phyloP scores from a whole-genome alignment of 257 asterid species.

The Fraxinus americana region DNA sequence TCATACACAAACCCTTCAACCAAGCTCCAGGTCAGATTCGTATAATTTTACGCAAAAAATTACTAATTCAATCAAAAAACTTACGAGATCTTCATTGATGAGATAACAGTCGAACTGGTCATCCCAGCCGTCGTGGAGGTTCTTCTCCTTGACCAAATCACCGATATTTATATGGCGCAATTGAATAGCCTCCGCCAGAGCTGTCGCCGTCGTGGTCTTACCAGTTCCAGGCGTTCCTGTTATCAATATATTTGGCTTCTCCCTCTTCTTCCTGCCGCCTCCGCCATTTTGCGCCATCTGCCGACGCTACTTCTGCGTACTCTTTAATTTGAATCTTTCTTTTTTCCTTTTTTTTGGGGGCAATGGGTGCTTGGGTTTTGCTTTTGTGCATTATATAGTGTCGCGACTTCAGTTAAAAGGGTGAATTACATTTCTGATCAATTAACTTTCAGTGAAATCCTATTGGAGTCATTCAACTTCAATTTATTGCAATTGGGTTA shows the following conservation, averaged over 20 bases:
- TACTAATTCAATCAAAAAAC: not conserved
- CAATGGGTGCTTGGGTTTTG: too few relatives aligned
- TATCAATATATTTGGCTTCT: slow-evolving; percentile 45
- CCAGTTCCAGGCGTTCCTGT: slow-evolving; percentile 63
- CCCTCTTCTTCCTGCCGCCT: slow-evolving; percentile 21
- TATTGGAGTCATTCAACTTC: not conserved
- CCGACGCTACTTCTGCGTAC: not conserved
- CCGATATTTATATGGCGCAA: slow-evolving; percentile 51
- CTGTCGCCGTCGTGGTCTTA: slow-evolving; percentile 48
- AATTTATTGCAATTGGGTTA: not conserved
- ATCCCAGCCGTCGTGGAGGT: slow-evolving; percentile 61
- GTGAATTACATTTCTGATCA: too few relatives aligned
- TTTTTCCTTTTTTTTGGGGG: too few relatives aligned
- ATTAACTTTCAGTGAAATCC: too few relatives aligned
- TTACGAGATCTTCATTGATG: slow-evolving; percentile 61
- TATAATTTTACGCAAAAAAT: not conserved
- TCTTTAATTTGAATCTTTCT: too few relatives aligned
- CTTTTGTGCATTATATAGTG: too few relatives aligned
- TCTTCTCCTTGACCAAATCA: slow-evolving; percentile 49
- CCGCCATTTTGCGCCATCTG: slow-evolving; percentile 27
- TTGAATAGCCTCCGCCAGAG: slow-evolving; percentile 43
- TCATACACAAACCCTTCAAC: not conserved
- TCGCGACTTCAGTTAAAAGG: too few relatives aligned
- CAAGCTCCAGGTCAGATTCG: not conserved
- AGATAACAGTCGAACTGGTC: slow-evolving; percentile 46